Conservation (phyloP, 768 basidiomycete genomes). For the Boletus rex-veris region DNA sequence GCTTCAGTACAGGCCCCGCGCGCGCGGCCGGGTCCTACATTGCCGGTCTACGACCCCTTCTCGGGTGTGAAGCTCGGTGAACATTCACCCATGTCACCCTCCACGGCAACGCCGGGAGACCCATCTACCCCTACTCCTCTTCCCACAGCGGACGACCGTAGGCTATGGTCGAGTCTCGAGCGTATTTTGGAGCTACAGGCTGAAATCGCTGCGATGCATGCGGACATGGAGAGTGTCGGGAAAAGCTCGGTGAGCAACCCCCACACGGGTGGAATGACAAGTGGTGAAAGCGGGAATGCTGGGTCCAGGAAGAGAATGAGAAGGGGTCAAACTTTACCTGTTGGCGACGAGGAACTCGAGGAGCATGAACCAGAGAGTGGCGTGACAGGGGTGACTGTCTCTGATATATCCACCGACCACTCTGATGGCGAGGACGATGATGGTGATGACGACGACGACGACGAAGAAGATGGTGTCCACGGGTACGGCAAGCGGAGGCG, state of each 20-base stretch:
- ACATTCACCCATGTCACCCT: conserved; percentile 7
- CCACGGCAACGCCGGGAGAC: neutral
- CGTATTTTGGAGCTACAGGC: conserved; percentile 69
- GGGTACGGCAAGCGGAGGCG: conserved; percentile 51
- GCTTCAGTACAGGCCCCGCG: conserved; percentile 5
- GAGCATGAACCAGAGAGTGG: conserved; percentile 14
- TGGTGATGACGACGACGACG: conserved; percentile 29
- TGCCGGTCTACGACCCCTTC: conserved; percentile 33
- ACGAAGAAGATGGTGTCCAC: conserved; percentile 45
- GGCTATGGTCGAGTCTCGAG: conserved; percentile 65
- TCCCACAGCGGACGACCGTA: conserved; percentile 37
- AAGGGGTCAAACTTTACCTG: conserved; percentile 36
- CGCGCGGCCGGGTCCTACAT: neutral
- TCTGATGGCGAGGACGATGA: conserved; percentile 32
- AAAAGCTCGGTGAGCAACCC: conserved; percentile 1
- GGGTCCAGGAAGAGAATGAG: conserved; percentile 20
- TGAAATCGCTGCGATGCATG: conserved; percentile 68
- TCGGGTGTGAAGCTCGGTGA: conserved; percentile 29
- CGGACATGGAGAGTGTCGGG: conserved; percentile 66
- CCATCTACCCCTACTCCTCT: neutral
- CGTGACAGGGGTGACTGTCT: conserved; percentile 11
- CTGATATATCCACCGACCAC: conserved; percentile 24
- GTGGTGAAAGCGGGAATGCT: conserved; percentile 12
- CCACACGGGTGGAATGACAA: conserved; percentile 1
- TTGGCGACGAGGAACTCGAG: conserved; percentile 27